Conservation (phyloP, 768 basidiomycete genomes). For the Termitomyces sp. region DNA sequence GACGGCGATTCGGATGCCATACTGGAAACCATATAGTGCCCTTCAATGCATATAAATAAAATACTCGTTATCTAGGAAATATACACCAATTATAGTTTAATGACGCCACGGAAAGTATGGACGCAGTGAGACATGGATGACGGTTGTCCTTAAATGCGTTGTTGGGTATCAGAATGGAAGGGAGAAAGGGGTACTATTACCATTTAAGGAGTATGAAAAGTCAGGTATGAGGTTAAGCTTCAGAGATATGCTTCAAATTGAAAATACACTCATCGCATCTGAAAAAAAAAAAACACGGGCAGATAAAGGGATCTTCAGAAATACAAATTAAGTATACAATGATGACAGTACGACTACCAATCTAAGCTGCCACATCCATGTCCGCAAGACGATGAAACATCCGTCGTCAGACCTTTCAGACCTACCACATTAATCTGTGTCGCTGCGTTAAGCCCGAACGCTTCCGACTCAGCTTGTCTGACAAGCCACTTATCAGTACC, state of each 20-base stretch:
- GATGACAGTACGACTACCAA: not conserved
- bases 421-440: conserved; percentile 30
- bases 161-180: too few species aligned
- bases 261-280: not conserved
- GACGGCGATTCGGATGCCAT: not conserved
- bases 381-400: not conserved
- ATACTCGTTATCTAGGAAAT: not conserved
- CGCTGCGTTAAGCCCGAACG: conserved; percentile 25
- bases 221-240: not conserved
- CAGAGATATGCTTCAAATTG: not conserved
- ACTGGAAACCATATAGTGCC: not conserved
- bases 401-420: not conserved
- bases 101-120: not conserved
- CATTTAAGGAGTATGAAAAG: not conserved
- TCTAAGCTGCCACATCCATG: conserved; percentile 7
- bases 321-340: too few species aligned
- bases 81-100: too few species aligned
- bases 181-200: not conserved
- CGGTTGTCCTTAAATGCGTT: not conserved
- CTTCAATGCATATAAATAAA: not conserved
- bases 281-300: not conserved
- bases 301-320: not conserved
- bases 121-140: not conserved
- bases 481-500: conserved; percentile 67
- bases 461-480: conserved; percentile 45